These are phyloP conservation scores for Solanum okadae DNA, from an alignment of 257 asterid genomes.

Conservation along the genomic window DNA sequence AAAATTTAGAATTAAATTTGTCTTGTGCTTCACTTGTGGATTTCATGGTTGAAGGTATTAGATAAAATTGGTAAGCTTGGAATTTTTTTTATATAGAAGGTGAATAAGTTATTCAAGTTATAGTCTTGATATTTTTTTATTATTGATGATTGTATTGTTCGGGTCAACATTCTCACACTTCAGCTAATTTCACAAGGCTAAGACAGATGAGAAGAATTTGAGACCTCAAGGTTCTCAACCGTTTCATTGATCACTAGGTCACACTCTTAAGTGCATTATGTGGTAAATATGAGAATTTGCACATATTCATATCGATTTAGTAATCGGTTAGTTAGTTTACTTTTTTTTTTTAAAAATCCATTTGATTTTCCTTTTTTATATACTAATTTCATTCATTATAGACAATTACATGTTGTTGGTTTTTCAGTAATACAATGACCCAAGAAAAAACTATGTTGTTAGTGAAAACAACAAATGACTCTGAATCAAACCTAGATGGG, in stretches of 20 bases:
- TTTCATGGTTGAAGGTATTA: not conserved
- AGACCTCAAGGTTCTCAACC: no score
- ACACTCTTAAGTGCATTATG: not conserved
- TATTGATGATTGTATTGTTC: no score
- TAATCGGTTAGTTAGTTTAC: not conserved
- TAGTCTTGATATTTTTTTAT: not conserved
- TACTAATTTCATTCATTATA: not conserved
- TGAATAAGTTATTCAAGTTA: not conserved
- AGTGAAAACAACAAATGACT: not conserved
- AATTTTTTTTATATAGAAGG: not conserved
- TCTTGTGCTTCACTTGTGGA: not conserved
- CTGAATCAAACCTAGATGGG: not conserved
- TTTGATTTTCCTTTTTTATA: not conserved
- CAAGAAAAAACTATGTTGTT: no score
- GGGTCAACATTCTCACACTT: no score
- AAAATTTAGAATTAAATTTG: not conserved
- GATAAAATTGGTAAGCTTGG: not conserved
- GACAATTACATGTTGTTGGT: not conserved
- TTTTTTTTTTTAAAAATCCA: not conserved
- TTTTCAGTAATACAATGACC: no score
- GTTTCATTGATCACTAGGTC: no score
- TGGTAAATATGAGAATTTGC: not conserved
- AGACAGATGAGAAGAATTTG: not conserved
- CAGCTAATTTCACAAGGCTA: accelerated
- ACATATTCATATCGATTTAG: not conserved